phyloP scores from a whole-genome alignment of 192 early-diverging fungal genomes.

The Chytriomyces sp. region DNA sequence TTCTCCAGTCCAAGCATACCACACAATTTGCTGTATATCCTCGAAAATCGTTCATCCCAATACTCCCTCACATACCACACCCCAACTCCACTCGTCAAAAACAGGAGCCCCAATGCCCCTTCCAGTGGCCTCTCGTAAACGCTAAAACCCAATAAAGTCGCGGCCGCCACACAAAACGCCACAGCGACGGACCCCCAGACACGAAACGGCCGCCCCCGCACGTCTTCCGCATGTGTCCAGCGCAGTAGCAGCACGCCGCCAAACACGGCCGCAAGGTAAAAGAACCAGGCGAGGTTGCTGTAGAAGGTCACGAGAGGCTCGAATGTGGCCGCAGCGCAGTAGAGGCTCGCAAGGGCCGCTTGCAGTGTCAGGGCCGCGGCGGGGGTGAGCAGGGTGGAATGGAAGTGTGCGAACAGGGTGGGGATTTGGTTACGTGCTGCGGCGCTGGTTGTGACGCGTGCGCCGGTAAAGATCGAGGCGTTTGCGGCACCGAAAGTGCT shows the following conservation, averaged over 20 bases:
- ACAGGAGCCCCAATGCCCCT: conserved; percentile 24
- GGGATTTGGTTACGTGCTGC: conserved; percentile 69
- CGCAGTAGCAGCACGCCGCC: conserved; percentile 62
- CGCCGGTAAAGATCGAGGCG: conserved; percentile 73
- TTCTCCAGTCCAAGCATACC: background rate
- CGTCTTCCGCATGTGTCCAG: conserved; percentile 58
- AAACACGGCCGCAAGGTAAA: conserved; percentile 70
- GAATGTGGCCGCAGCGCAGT: conserved; percentile 68
- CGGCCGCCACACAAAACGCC: conserved; percentile 60
- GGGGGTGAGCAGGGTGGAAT: conserved; percentile 61
- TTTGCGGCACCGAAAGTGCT: conserved; percentile 80
- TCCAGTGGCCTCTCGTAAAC: conserved; percentile 39
- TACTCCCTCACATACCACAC: conserved; percentile 27
- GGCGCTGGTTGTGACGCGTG: conserved; percentile 70
- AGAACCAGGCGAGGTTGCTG: conserved; percentile 73
- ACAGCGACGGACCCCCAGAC: conserved; percentile 72
- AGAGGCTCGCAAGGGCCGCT: conserved; percentile 58
- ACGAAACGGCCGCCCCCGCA: conserved; percentile 67
- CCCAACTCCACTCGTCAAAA: conserved; percentile 32
- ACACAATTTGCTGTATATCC: background rate
- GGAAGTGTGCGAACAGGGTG: conserved; percentile 66
- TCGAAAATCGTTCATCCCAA: background rate
- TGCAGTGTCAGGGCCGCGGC: conserved; percentile 68
- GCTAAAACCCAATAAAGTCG: conserved; percentile 58
- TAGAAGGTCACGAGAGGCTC: conserved; percentile 75